Percentiles rank a stretch among this genome's conserved stretches.
These are phyloP conservation scores for Pinus taeda DNA, from an alignment of 75 land plant species.

Conservation along the genomic window DNA sequence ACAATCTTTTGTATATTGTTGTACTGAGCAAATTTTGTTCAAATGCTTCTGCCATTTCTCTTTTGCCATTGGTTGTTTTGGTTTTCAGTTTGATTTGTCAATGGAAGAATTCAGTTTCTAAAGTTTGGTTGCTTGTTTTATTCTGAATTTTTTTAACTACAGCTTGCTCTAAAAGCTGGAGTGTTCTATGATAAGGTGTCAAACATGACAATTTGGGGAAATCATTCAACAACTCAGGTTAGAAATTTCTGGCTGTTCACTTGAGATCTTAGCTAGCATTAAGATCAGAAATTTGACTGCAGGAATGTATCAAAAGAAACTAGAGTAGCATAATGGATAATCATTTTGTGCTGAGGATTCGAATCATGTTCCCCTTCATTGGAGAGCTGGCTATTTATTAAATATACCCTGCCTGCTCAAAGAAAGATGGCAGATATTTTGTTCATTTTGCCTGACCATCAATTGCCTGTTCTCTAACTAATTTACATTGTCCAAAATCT, in stretches of 20 bases:
- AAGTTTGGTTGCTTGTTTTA: not conserved
- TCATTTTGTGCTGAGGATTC: no score
- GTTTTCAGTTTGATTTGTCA: not conserved
- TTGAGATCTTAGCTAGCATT: not conserved
- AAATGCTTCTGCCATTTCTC: not conserved
- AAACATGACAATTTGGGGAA: slow-evolving; percentile 96
- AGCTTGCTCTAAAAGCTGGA: slow-evolving; percentile 95
- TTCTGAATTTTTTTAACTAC: slow-evolving; percentile 8
- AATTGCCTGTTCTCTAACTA: not conserved
- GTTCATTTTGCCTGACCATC: not conserved
- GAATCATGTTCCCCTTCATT: no score
- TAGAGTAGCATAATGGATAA: not conserved
- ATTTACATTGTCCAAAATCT: not conserved
- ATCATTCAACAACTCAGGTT: slow-evolving; percentile 97
- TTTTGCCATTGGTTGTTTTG: not conserved
- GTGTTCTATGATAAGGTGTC: slow-evolving; percentile 97
- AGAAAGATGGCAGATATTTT: not conserved
- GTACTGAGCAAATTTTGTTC: not conserved
- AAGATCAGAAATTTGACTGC: not conserved
- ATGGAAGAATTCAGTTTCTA: not conserved
- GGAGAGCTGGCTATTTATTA: not conserved
- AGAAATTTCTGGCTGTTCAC: slow-evolving; percentile 3
- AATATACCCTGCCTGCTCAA: not conserved
- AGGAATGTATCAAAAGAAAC: not conserved
- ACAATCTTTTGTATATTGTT: not conserved